A percentile compares a stretch with the other conserved stretches of the same genome.
Conservation (phyloP, 192 early-diverging fungal genomes). For the Entomortierella chlamydospora region DNA sequence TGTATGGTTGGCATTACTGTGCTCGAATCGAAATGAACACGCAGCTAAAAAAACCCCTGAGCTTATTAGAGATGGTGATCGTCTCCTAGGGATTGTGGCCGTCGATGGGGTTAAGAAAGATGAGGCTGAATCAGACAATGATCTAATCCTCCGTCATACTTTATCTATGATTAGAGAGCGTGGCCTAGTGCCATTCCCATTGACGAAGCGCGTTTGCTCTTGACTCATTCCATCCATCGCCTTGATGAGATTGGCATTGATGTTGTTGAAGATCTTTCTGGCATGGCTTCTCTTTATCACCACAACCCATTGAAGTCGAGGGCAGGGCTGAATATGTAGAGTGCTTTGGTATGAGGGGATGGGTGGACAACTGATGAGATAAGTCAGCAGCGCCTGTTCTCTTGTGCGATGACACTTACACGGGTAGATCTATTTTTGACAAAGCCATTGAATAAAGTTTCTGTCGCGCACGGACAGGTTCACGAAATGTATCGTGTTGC, state of each 20-base stretch:
- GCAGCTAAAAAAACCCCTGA: too few species aligned
- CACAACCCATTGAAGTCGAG: too few species aligned
- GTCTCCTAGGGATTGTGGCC: background rate
- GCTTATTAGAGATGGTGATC: background rate
- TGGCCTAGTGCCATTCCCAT: background rate
- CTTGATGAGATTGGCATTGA: background rate
- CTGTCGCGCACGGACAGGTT: background rate
- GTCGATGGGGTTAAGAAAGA: background rate
- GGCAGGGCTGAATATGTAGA: background rate
- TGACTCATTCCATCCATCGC: background rate
- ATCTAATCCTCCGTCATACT: background rate
- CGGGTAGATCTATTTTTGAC: slow-evolving; percentile 24
- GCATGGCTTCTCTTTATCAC: too few species aligned
- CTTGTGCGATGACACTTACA: slow-evolving; percentile 6
- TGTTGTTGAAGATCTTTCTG: background rate
- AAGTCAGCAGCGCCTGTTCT: background rate
- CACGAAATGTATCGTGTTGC: background rate
- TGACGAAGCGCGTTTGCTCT: background rate
- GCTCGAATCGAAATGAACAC: too few species aligned
- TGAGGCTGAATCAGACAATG: background rate
- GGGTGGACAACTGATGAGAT: background rate
- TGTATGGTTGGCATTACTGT: too few species aligned
- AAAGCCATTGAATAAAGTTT: slow-evolving; percentile 22
- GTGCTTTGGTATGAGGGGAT: background rate
- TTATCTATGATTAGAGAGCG: background rate